These are phyloP conservation scores for Collybia sp. DNA, from an alignment of 768 basidiomycete species.

Conservation along the genomic window DNA sequence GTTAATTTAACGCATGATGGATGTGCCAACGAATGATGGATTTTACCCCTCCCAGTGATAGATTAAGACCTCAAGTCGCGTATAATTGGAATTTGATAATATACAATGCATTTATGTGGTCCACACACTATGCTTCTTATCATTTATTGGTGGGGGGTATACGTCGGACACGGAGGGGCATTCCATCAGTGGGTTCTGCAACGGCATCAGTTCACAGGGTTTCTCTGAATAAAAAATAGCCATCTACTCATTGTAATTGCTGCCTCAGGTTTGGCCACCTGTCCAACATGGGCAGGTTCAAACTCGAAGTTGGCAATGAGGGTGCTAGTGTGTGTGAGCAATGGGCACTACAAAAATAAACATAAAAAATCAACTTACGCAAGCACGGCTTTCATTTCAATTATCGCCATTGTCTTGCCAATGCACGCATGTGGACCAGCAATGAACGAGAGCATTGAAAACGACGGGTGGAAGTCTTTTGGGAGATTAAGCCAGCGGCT, in stretches of 20 bases:
- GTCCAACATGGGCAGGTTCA: slow-evolving; percentile 34
- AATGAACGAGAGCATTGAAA: slow-evolving; percentile 35
- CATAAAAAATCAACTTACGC: slow-evolving; percentile 16
- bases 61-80: no score
- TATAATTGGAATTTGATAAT: no score
- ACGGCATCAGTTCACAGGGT: not conserved
- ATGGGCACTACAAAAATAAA: not conserved
- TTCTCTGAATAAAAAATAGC: not conserved
- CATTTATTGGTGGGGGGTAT: not conserved
- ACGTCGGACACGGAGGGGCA: not conserved
- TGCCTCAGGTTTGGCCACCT: slow-evolving; percentile 33
- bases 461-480: slow-evolving; percentile 24
- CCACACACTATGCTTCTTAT: no score
- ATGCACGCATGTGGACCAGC: slow-evolving; percentile 38
- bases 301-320: slow-evolving; percentile 41
- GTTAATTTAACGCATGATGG: no score
- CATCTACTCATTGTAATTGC: slow-evolving; percentile 45
- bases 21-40: no score
- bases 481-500: slow-evolving; percentile 40
- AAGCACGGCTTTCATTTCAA: slow-evolving; percentile 38
- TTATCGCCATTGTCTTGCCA: slow-evolving; percentile 39
- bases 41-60: no score
- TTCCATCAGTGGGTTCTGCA: not conserved
- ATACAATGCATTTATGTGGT: no score
- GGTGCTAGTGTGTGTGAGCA: slow-evolving; percentile 14